Evolutionary conservation across 2,329 filamentous ascomycete species (phyloP), one percentile per base, ranked within the genome.

Genomic region (Alternaria sp.): DNA sequence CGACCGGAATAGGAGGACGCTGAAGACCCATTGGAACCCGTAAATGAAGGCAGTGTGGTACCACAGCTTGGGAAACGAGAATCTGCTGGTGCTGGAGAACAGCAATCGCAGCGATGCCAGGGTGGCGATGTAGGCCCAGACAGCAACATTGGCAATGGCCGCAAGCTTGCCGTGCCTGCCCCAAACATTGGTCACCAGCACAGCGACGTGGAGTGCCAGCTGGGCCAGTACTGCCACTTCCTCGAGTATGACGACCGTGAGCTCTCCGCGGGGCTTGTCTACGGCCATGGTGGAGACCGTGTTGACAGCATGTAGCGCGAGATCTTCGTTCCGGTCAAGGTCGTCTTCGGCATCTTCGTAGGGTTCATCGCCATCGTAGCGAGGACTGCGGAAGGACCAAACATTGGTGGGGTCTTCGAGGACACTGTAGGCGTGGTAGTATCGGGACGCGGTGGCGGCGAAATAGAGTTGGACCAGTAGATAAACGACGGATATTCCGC

Each of bases 31-130:
- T 77, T 94, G 90, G 57, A 89, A 83, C 58, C 87, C 86, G 80
- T 99, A 99, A 57, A 99, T 88, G 66, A 86, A 82, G 19, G 93
- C 91, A 0, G 96, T 98, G 80, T 99, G 96, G 76, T 95, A 94
- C 96, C 96, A 99, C 9, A 98, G 83, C 62, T 87, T 86, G 9
- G 91, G 90, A 13, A 96, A 79, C 79, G 93, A 85, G 84, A 88
- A 73, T 82, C 88, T 81, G 83, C 88, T 79, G 47, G 82, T 80
- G 58, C 82, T 84, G 79, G 90, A 81, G 85, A 88, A 81, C 81
- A 89, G 73, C 55, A 97, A 83, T 32, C 96, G 90, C 46, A 93
- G 81, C 19, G 89, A 87, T 13, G 90, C 90, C 62, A 99, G 86
- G 15, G 89, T 81, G 26, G 95, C 84, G 43, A 94, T 88, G 77